A percentile compares a stretch with the other conserved stretches of the same genome.
These are phyloP conservation scores for Elongisporangium anandrum DNA, from an alignment of 352 stramenopile species.

Conservation along the genomic window DNA sequence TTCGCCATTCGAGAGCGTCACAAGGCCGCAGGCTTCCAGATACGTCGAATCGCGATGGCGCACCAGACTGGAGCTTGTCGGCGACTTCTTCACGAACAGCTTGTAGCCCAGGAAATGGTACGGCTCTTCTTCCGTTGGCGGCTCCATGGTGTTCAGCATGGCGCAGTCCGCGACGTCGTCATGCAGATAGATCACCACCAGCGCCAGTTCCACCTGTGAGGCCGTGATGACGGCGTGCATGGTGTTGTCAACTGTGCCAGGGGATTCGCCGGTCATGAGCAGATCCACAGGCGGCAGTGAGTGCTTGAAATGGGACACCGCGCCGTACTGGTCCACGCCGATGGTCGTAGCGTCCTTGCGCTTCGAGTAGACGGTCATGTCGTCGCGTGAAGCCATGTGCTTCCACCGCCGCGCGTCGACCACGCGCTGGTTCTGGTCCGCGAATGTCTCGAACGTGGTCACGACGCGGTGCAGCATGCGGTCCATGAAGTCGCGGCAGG, in stretches of 20 bases:
- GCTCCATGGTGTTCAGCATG: constrained; percentile 45
- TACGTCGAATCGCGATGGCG: constrained; percentile 33
- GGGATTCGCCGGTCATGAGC: constrained; percentile 40
- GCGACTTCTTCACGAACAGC: constrained; percentile 46
- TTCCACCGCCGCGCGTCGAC: constrained; percentile 44
- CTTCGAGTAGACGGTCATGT: constrained; percentile 41
- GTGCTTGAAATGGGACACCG: constrained; percentile 14
- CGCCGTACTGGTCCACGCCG: constrained; percentile 8
- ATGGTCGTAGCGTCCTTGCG: constrained; percentile 23
- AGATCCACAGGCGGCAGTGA: constrained; percentile 16
- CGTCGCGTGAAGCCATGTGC: constrained; percentile 22
- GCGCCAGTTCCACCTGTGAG: constrained; percentile 37
- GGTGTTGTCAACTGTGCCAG: constrained; percentile 40
- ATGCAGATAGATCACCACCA: constrained; percentile 51
- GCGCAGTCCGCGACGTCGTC: constrained; percentile 50
- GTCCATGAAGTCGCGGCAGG: constrained; percentile 25
- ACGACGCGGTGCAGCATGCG: constrained; percentile 30
- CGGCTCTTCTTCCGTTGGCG: constrained; percentile 31
- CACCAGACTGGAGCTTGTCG: constrained; percentile 20
- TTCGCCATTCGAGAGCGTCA: constrained; percentile 16
- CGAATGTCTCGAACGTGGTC: constrained; percentile 34
- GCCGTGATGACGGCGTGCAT: constrained; percentile 47
- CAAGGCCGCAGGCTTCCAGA: constrained; percentile 22
- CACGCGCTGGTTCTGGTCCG: constrained; percentile 16
- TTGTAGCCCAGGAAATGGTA: constrained; percentile 53